Conservation (phyloP, 139 green algal species). For the Haematococcus sp. region DNA sequence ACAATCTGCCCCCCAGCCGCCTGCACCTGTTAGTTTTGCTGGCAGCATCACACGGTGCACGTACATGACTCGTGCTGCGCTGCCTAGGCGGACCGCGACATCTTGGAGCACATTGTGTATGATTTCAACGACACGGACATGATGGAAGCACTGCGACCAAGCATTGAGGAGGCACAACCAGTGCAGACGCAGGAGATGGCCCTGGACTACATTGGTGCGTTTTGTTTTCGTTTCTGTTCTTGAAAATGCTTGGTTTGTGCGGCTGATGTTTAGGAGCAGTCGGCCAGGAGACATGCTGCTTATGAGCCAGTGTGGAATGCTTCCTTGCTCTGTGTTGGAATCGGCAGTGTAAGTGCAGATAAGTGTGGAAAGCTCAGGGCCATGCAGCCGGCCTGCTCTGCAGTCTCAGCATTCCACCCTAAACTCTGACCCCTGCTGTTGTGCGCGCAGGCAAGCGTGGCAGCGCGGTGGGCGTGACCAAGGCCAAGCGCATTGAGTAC, state of each 20-base stretch:
- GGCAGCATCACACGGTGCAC: no score
- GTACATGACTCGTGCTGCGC: no score
- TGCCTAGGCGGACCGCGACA: constrained; percentile 71
- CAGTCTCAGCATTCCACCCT: no score
- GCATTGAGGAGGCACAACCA: constrained; percentile 93
- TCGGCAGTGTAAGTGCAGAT: not conserved
- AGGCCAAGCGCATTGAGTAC: constrained; percentile 88
- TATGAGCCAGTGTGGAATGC: not conserved
- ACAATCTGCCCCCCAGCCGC: no score
- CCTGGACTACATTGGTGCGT: constrained; percentile 93
- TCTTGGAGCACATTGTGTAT: constrained; percentile 91
- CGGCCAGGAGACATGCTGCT: not conserved
- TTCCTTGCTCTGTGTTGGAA: not conserved
- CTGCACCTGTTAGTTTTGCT: no score
- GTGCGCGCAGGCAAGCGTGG: constrained; percentile 43
- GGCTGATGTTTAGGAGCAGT: no score
- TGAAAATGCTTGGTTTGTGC: no score
- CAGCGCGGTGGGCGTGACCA: constrained; percentile 66
- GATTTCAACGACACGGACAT: constrained; percentile 84
- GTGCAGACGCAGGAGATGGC: constrained; percentile 88
- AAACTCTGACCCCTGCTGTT: no score
- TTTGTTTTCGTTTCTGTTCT: not conserved
- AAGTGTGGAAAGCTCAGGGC: no score
- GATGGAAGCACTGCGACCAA: constrained; percentile 91
- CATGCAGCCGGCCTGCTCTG: no score